Evolutionary conservation across 2,329 filamentous ascomycete species (phyloP), one percentile per base, ranked within the genome.

Genomic region (Claviceps spartinae): DNA sequence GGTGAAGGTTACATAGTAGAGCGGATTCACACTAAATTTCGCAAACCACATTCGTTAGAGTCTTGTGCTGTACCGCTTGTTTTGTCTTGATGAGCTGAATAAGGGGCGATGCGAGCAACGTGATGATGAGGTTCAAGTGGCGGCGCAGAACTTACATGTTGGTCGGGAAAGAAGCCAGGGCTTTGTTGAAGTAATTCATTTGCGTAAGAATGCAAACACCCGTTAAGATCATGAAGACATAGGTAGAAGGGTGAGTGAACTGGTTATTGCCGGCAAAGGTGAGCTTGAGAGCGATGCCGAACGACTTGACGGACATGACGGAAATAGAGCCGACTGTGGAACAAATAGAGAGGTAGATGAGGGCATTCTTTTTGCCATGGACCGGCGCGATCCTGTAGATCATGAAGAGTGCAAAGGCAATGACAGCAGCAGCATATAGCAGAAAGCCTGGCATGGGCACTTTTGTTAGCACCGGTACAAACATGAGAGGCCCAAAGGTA

Each of bases 161-260:
- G 36, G 93, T 96, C 34, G 88, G 91, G 70, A 97, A 98, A 63
- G 94, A 89, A 68, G 88, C 94, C 54, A 98, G 73, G 7, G 93
- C 93, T 70, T 98, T 98, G 76, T 98, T 98, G 71, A 98, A 95
- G 70, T 98, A 98, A 70, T 98, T 98, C 93, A 98, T 97, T 75
- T 98, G 93, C 8, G 90, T 96, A 59, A 98, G 69, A 64, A 98
- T 97, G 73, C 93, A 98, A 57, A 96, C 88, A 3, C 78, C 76
- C 0, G 90, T 93, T 58, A 97, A 81, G 58, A 98, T 96, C 69
- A 91, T 83, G 67, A 98, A 98, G 57, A 96, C 90, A 62, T 98
- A 98, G 54, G 94, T 98, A 48, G 89, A 95, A 2, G 94, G 88
- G 61, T 95, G 88, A 5, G 81, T 82, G 68, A 98, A 96, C 68